Conservation (phyloP, 2,329 filamentous ascomycete species). For the Nannizzia gypsea region DNA sequence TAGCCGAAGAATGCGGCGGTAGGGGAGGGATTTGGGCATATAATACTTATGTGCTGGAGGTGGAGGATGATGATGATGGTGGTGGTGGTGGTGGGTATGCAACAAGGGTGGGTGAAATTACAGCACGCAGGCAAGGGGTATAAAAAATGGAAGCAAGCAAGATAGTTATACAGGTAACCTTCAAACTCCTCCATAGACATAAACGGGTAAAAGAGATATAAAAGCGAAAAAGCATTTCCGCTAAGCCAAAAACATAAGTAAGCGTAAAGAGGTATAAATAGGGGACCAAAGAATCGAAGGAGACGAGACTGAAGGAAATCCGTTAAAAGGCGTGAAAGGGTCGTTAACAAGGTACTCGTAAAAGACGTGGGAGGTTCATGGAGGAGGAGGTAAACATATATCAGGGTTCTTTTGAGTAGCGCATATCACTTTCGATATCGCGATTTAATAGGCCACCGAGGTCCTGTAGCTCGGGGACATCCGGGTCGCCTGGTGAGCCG, state of each 20-base stretch:
- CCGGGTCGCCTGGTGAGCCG: neutral
- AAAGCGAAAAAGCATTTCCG: neutral
- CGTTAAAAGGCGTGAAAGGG: neutral
- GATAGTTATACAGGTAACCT: neutral
- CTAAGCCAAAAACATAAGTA: neutral
- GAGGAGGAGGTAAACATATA: neutral
- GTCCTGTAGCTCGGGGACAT: slow-evolving; percentile 28
- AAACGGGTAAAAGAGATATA: neutral
- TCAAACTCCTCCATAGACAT: neutral
- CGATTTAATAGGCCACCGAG: slow-evolving; percentile 30
- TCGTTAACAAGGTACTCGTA: neutral
- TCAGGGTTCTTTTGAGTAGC: neutral
- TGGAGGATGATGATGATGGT: neutral
- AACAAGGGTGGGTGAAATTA: neutral
- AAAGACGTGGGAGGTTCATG: neutral
- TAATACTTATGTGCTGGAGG: neutral
- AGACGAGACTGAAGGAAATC: neutral
- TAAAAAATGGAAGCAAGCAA: neutral
- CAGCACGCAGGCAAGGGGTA: neutral
- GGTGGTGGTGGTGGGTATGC: neutral
- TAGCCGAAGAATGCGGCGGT: neutral
- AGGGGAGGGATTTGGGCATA: neutral
- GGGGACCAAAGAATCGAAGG: neutral
- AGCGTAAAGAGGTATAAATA: neutral
- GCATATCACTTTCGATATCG: slow-evolving; percentile 9